phyloP scores from a whole-genome alignment of 306 rosid genomes.

The Vigna angularis region DNA sequence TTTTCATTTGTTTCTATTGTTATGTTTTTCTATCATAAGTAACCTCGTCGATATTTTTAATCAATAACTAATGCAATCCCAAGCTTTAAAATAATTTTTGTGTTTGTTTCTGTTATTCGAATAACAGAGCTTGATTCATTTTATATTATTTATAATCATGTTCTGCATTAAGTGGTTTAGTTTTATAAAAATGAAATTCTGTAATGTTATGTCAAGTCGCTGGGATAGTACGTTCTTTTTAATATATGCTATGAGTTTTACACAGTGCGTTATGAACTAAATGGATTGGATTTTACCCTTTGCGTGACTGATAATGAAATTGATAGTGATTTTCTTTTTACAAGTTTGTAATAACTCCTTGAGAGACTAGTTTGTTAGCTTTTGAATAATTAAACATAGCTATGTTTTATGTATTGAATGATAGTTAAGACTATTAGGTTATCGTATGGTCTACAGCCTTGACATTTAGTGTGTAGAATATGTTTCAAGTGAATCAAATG shows the following conservation, averaged over 20 bases:
- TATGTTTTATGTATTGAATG: background rate
- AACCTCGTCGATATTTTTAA: background rate
- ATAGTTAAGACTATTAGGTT: background rate
- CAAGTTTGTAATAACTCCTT: background rate
- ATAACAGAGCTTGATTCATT: too few species aligned
- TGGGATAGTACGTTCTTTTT: background rate
- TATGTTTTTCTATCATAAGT: background rate
- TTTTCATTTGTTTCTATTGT: background rate
- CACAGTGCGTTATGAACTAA: background rate
- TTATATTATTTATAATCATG: background rate
- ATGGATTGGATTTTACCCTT: background rate
- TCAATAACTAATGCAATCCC: background rate
- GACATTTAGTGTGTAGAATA: background rate
- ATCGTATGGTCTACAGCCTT: background rate
- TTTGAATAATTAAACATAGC: background rate
- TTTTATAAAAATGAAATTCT: background rate
- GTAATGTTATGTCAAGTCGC: background rate
- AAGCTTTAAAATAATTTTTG: too few species aligned
- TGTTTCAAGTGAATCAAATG: background rate
- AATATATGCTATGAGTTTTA: background rate
- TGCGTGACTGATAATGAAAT: background rate
- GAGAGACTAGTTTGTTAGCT: background rate
- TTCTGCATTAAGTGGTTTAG: background rate
- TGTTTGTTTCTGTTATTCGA: too few species aligned
- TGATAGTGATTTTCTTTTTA: background rate